phyloP scores from a whole-genome alignment of 2,329 filamentous ascomycete genomes.

The Penicillium fuscoglaucum region DNA sequence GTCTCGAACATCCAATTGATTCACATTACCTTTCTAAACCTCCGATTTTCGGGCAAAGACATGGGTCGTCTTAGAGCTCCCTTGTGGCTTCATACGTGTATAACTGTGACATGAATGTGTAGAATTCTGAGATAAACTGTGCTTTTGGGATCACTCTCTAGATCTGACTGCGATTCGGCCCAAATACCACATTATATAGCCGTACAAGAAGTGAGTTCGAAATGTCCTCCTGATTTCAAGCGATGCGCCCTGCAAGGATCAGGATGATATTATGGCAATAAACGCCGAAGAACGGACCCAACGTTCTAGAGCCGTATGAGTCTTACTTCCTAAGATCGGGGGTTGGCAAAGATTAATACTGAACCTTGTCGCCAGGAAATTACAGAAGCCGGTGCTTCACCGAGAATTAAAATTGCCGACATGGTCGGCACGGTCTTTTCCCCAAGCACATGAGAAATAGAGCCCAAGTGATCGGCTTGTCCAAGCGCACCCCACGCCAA shows the following conservation, averaged over 20 bases:
- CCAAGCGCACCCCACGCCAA: slow-evolving; percentile 14
- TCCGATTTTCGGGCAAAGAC: slow-evolving; percentile 2
- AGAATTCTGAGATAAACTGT: too few species aligned
- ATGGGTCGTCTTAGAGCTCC: not conserved
- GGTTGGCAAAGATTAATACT: slow-evolving; percentile 3
- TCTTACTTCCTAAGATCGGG: not conserved
- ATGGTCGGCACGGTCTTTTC: not conserved
- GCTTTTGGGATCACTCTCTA: not conserved
- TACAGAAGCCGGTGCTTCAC: not conserved
- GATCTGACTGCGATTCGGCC: accelerated
- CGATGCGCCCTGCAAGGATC: not conserved
- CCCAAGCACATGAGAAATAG: not conserved
- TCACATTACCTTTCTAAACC: not conserved
- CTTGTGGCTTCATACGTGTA: not conserved
- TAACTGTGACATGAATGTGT: too few species aligned
- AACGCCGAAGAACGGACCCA: slow-evolving; percentile 5
- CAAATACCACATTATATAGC: not conserved
- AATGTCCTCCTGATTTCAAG: not conserved
- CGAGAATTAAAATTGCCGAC: not conserved
- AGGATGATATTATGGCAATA: not conserved
- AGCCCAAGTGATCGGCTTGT: not conserved
- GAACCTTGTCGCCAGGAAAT: not conserved
- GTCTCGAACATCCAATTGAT: not conserved
- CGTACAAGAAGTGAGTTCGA: not conserved
- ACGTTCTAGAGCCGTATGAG: not conserved